Evolutionary conservation across 495 filamentous ascomycete genomes (phyloP), one percentile per base, ranked within the genome.

Genomic region (Neurospora sp.): DNA sequence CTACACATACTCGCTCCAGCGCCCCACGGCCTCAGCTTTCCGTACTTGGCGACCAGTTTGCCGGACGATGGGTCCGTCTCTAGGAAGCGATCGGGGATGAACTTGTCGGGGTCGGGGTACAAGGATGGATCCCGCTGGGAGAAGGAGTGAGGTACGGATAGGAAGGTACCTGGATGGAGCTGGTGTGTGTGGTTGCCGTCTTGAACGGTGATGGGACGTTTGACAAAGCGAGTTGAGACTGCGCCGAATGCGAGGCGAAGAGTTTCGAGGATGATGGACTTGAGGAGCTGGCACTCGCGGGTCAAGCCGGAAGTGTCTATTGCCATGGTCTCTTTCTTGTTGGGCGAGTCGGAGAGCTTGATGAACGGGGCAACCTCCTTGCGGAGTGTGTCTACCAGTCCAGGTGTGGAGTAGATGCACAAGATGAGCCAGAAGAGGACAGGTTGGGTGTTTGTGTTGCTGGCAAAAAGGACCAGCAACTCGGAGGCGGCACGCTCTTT

Each of bases 21-120:
- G 7, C 76, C 76, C 76, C 76, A 76, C 5, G 76, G 76, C 59
- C 66, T 70, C 31, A 77, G 28, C 42, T 38, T 74, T 7, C 74
- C 76, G 62, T 77, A 73, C 45, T 59, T 21, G 10, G 69, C 71
- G 7, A 34, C 39, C 42, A 48, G 24, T 10, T 72, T 72, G 2
- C 70, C 70, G 0, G 45, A 40, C 17, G 42, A 43, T 0, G 38
- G 15, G 1, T 77, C 70, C 28, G 36, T 73, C 71, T 77, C 76
- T 19, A 77, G 76, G 36, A 77, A 77, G 36, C 74, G 76, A 10
- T 77, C 75, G 37, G 76, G 76, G 4, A 77, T 42, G 36, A 77
- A 77, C 38, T 38, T 39, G 71, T 76, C 45, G 10, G 71, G 74
- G 24, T 76, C 69, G 2, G 74, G n/a, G 13, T 71, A 77, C 8